Evolutionary conservation across 2,329 filamentous ascomycete genomes (phyloP).

Genomic region (Diatrype stigma): DNA sequence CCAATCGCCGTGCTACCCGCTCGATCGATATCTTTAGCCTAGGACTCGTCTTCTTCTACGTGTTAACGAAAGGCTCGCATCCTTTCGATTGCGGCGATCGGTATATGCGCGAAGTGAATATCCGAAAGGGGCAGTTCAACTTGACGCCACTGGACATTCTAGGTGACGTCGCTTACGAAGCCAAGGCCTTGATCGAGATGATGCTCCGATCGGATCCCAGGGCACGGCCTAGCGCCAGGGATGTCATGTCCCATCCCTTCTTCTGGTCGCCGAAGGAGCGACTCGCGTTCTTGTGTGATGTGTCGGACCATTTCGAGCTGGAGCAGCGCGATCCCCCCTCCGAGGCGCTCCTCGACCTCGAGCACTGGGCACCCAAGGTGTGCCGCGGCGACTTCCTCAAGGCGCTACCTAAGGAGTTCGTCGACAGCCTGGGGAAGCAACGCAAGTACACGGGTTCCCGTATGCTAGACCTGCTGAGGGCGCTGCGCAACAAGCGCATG

Average conservation of each 20-base stretch:
- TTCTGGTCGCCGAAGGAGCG: constrained; percentile 92
- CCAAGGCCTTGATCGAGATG: constrained; percentile 75
- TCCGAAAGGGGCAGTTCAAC: constrained; percentile 81
- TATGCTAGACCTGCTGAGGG: constrained; percentile 81
- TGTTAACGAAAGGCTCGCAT: constrained; percentile 87
- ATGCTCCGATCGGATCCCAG: constrained; percentile 71
- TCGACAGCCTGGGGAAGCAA: constrained; percentile 87
- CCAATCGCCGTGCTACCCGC: constrained; percentile 78
- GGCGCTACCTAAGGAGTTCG: constrained; percentile 72
- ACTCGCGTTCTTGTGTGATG: constrained; percentile 88
- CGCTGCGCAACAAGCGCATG: constrained; percentile 92
- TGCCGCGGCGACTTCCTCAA: constrained; percentile 74
- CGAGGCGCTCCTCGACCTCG: constrained; percentile 56
- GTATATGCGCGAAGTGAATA: constrained; percentile 96
- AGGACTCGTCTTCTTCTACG: constrained; percentile 97
- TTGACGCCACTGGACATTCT: constrained; percentile 68
- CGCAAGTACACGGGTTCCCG: constrained; percentile 85
- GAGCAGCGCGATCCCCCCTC: constrained; percentile 83
- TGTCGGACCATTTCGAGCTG: constrained; percentile 94
- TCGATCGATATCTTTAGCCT: constrained; percentile 97
- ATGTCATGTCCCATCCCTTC: constrained; percentile 73
- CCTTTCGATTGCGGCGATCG: constrained; percentile 92
- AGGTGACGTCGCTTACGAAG: constrained; percentile 81
- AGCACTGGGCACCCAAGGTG: constrained; percentile 47
- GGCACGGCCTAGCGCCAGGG: constrained; percentile 40